Evolutionary conservation across 78 protist genomes (phyloP), one percentile per base, ranked within the genome.

Genomic region (Dictyostelium citrinum): DNA sequence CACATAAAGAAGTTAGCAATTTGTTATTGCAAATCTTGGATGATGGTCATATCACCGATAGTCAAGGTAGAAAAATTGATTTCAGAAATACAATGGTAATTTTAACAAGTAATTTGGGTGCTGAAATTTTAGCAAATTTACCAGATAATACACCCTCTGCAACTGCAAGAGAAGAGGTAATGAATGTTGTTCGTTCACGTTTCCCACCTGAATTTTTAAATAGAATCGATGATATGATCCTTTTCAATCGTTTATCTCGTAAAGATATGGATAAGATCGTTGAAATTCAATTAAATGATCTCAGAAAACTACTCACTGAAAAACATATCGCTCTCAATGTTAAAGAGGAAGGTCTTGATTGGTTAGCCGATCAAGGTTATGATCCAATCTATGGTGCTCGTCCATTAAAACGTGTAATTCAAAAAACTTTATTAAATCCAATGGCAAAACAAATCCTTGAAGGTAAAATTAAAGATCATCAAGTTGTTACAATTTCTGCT

Each of bases 31-130:
- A 99, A 91, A 96, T 99, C 31, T 91, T 99, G n/a, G 99, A 99
- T 71, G 99, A 99, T 29, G 99, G 99, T 41, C 90, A 98, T 31
- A 94, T 99, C 81, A 99, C 99, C 1, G 99, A 99, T 92, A 86
- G 98, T 61, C 97, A 98, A 78, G 99, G 99, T 11, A 72, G 98
- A 17, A 88, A 86, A 27, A 98, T 99, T 24, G 99, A 99, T 95
- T 99, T 98, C 81, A 6, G 84, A 49, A 98, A 98, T 93, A 86
- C 98, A 16, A 91, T 99, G 90, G 71, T 99, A 71, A 96, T 99
- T 81, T 27, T 99, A 72, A 99, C 99, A 17, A 76, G 96, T 79
- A 99, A 99, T 85, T 11, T 99, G 1, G 99, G 99, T 61, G 96
- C 99, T 1, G 95, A 96, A 81, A 10, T 67, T 24, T 88, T 98